These are phyloP conservation scores for Auxenochlorella pyrenoidosa DNA, from an alignment of 139 green algal species.

Conservation along the genomic window DNA sequence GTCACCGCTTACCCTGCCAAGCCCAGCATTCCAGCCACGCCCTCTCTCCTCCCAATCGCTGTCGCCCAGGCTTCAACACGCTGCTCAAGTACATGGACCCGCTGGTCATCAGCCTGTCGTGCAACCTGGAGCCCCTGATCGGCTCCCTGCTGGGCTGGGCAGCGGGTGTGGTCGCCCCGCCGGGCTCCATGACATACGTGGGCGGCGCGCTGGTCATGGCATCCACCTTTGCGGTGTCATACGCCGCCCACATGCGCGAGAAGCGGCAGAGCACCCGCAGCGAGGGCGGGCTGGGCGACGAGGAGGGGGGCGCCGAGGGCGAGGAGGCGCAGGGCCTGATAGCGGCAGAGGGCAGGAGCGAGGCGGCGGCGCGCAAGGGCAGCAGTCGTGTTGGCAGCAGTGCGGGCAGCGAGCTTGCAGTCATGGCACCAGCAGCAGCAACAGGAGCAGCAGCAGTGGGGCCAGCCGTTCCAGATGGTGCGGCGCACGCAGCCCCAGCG, in stretches of 20 bases:
- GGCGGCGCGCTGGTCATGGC: conserved; percentile 67
- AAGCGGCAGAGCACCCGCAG: background rate
- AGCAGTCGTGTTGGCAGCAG: background rate
- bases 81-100: conserved; percentile 65
- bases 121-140: conserved; percentile 85
- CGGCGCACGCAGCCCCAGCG: background rate
- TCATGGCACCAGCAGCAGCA: background rate
- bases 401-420: background rate
- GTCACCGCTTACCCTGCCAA: background rate
- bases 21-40: background rate
- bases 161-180: conserved; percentile 56
- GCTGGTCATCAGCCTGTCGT: conserved; percentile 70
- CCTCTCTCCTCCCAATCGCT: background rate
- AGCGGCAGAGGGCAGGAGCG: background rate
- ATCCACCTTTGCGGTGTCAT: conserved; percentile 54
- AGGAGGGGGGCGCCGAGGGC: too few relatives aligned
- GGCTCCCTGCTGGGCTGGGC: conserved; percentile 79
- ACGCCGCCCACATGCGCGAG: conserved; percentile 35
- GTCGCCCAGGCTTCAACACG: conserved; percentile 39
- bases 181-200: conserved; percentile 59
- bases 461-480: background rate
- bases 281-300: too few relatives aligned
- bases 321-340: too few relatives aligned
- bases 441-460: background rate
- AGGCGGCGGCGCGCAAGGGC: background rate